Conservation (phyloP, 768 basidiomycete genomes). For the Phlebiopsis flavidoalba region DNA sequence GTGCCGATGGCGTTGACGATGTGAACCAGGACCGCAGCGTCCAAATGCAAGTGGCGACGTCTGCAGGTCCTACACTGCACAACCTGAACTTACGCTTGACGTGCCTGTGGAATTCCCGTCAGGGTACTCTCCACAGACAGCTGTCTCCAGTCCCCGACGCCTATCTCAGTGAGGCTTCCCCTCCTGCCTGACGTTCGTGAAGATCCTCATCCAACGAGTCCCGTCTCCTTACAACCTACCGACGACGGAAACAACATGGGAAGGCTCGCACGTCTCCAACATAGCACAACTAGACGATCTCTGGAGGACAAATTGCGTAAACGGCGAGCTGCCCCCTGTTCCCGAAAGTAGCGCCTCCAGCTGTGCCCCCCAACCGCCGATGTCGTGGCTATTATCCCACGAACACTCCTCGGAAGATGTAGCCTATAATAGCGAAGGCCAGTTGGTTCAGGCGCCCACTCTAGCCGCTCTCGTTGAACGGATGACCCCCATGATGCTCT, state of each 20-base stretch:
- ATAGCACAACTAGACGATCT: constrained; percentile 13
- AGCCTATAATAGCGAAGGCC: constrained; percentile 85
- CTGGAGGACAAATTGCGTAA: constrained; percentile 52
- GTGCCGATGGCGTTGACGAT: constrained; percentile 28
- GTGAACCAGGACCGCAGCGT: constrained; percentile 65
- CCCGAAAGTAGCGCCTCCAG: constrained; percentile 32
- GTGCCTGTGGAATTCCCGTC: not conserved
- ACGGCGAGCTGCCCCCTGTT: constrained; percentile 46
- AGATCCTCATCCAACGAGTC: constrained; percentile 12
- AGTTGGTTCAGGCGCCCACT: constrained; percentile 82
- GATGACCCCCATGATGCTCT: constrained; percentile 91
- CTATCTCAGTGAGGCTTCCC: constrained; percentile 29
- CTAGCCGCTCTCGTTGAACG: constrained; percentile 89
- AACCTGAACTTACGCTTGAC: not conserved
- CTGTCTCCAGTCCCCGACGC: not conserved
- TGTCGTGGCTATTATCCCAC: constrained; percentile 56
- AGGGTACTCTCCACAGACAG: not conserved
- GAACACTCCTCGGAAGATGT: constrained; percentile 85
- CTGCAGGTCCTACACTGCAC: constrained; percentile 14
- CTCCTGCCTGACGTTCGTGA: constrained; percentile 22
- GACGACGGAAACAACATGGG: constrained; percentile 59
- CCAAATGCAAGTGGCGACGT: constrained; percentile 38
- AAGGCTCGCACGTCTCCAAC: constrained; percentile 38
- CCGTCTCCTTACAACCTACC: constrained; percentile 33
- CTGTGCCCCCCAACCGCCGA: constrained; percentile 31